Evolutionary conservation across 768 basidiomycete genomes (phyloP).

Genomic region (Peribolospora baueri): DNA sequence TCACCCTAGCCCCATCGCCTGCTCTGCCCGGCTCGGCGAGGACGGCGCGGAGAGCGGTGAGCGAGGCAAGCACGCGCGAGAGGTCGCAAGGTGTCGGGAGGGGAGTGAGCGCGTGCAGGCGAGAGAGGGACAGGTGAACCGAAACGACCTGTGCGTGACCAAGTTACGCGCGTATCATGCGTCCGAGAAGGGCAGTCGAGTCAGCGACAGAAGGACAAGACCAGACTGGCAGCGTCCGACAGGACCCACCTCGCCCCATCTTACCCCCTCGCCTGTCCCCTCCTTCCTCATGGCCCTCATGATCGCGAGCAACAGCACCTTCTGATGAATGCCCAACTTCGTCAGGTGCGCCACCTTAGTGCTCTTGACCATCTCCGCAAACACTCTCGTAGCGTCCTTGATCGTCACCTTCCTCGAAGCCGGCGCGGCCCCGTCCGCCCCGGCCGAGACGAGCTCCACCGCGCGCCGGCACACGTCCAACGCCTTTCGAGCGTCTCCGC

Average conservation of each 20-base stretch:
- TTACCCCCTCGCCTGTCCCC: constrained; percentile 12
- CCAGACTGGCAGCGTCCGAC: neutral
- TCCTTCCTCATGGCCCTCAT: constrained; percentile 10
- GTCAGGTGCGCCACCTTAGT: constrained; percentile 11
- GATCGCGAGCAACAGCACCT: constrained; percentile 15
- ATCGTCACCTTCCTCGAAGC: constrained; percentile 16
- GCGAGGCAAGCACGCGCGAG: constrained; percentile 7
- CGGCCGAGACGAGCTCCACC: no score
- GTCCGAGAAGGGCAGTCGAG: neutral
- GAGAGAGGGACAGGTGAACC: constrained; percentile 13
- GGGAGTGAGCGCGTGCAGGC: constrained; percentile 5
- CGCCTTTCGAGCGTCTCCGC: constrained; percentile 79
- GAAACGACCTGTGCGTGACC: constrained; percentile 8
- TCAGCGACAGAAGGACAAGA: neutral
- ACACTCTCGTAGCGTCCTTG: constrained; percentile 9
- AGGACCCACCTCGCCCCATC: constrained; percentile 13
- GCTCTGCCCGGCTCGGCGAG: constrained; percentile 11
- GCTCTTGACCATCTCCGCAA: constrained; percentile 14
- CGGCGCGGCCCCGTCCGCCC: constrained; percentile 11
- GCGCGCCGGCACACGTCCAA: constrained; percentile 70
- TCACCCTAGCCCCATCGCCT: neutral
- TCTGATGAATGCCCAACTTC: constrained; percentile 9
- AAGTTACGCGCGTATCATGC: no score
- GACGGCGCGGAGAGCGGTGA: constrained; percentile 11
- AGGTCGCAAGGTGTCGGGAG: constrained; percentile 9